These are phyloP conservation scores for Zasmidium citrigriseum DNA, from an alignment of 2,329 filamentous ascomycete species.

Conservation along the genomic window DNA sequence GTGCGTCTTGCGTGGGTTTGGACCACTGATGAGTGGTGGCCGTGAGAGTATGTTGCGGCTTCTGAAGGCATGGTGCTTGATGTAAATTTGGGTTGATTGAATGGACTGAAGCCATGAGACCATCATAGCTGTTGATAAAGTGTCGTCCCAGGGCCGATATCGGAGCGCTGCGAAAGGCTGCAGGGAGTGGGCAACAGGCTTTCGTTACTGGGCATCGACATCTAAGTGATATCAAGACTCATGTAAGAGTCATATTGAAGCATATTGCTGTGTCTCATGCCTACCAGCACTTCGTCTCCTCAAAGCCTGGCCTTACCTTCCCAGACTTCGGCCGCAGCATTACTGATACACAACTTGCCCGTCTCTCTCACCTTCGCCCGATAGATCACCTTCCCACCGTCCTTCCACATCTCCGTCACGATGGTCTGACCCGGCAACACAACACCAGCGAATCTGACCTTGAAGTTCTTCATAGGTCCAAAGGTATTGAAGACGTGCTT, in stretches of 20 bases:
- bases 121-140: not conserved
- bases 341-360: constrained; percentile 80
- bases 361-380: constrained; percentile 89
- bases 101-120: not conserved
- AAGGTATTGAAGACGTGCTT: constrained; percentile 87
- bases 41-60: constrained; percentile 3
- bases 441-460: constrained; percentile 84
- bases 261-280: too few species aligned
- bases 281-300: not conserved
- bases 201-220: too few species aligned
- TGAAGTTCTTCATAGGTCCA: constrained; percentile 83
- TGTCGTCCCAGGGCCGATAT: not conserved
- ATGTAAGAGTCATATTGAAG: too few species aligned
- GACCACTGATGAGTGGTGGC: constrained; percentile 3
- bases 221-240: too few species aligned
- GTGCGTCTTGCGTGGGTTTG: not conserved
- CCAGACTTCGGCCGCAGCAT: constrained; percentile 70
- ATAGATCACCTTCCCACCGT: constrained; percentile 73
- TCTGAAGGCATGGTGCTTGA: not conserved
- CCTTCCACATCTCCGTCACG: constrained; percentile 92
- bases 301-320: constrained; percentile 52
- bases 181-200: too few species aligned
- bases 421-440: constrained; percentile 85
- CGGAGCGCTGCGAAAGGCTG: too few species aligned
- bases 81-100: too few species aligned